Percentiles rank a stretch among this genome's conserved stretches.
These are phyloP conservation scores for Yamadazyma diospyri DNA, from an alignment of 1,139 yeast species.

Conservation along the genomic window DNA sequence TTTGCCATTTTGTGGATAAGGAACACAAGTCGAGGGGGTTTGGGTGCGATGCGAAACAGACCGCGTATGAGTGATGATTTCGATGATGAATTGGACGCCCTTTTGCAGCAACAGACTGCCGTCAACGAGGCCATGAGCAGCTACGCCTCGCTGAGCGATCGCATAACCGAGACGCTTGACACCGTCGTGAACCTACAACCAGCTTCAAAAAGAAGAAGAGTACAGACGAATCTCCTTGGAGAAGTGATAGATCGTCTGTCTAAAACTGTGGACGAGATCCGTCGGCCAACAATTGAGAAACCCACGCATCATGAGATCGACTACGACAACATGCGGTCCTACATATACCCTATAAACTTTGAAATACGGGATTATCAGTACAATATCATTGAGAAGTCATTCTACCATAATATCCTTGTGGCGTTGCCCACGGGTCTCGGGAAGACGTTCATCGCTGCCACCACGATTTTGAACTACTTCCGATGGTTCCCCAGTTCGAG, in stretches of 20 bases:
- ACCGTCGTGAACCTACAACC: neutral
- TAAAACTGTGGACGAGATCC: conserved; percentile 7
- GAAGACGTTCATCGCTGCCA: conserved; percentile 92
- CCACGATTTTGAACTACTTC: conserved; percentile 86
- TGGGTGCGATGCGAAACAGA: conserved; percentile 2
- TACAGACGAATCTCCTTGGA: conserved; percentile 7
- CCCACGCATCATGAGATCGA: conserved; percentile 54
- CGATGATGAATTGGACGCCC: conserved; percentile 14
- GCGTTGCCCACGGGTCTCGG: conserved; percentile 98
- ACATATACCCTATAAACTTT: conserved; percentile 81
- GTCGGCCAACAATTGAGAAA: conserved; percentile 1
- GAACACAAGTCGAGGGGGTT: neutral
- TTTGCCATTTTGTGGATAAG: neutral
- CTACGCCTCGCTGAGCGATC: neutral
- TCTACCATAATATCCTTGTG: conserved; percentile 73
- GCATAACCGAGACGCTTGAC: neutral
- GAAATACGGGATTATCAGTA: conserved; percentile 86
- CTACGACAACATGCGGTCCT: conserved; percentile 40
- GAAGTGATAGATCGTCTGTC: conserved; percentile 3
- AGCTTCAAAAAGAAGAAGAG: conserved; percentile 1
- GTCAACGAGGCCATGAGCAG: neutral
- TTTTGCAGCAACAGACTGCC: conserved; percentile 3
- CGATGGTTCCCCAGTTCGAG: conserved; percentile 81
- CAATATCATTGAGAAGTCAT: conserved; percentile 69
- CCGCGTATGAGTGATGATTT: conserved; percentile 14